Evolutionary conservation across 495 filamentous ascomycete genomes (phyloP).

Genomic region (Ascodesmis nigricans): DNA sequence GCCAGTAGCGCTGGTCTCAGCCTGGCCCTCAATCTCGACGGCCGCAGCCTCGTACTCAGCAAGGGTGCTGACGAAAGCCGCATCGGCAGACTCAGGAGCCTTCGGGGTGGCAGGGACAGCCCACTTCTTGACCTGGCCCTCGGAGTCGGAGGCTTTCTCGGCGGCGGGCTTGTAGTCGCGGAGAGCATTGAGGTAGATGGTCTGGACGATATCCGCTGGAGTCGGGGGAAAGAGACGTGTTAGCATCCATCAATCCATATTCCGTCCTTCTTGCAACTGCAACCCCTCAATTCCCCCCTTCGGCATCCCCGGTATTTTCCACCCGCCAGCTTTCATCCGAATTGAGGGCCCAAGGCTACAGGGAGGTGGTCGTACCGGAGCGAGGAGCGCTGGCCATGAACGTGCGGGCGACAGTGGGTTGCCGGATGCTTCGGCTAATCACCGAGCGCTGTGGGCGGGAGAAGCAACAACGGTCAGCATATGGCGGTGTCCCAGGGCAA

Average conservation of each 20-base stretch:
- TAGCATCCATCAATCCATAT: slow-evolving; percentile 11
- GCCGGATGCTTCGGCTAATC: slow-evolving; percentile 48
- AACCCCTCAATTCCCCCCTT: no score
- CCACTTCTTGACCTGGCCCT: slow-evolving; percentile 84
- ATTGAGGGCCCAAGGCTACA: no score
- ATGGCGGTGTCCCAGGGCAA: no score
- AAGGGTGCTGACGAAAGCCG: slow-evolving; percentile 51
- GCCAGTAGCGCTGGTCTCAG: slow-evolving; percentile 31
- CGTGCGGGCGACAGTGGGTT: slow-evolving; percentile 47
- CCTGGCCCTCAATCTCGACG: slow-evolving; percentile 88
- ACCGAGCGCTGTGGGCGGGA: slow-evolving; percentile 43
- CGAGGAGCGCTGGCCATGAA: slow-evolving; percentile 60
- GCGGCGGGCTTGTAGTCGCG: slow-evolving; percentile 73
- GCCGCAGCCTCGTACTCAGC: slow-evolving; percentile 79
- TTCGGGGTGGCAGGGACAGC: slow-evolving; percentile 48
- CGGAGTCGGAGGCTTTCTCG: slow-evolving; percentile 65
- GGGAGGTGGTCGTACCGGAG: slow-evolving; percentile 32
- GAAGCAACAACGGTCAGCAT: background rate
- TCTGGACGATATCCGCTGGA: slow-evolving; percentile 81
- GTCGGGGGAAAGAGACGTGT: slow-evolving; percentile 8
- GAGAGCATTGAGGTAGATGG: slow-evolving; percentile 87
- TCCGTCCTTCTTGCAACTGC: slow-evolving; percentile 1
- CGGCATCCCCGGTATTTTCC: no score
- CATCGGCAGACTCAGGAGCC: slow-evolving; percentile 74
- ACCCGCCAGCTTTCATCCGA: no score